Conservation (phyloP, 805 yeast species). For the Grigorovia yakushimaensis region DNA sequence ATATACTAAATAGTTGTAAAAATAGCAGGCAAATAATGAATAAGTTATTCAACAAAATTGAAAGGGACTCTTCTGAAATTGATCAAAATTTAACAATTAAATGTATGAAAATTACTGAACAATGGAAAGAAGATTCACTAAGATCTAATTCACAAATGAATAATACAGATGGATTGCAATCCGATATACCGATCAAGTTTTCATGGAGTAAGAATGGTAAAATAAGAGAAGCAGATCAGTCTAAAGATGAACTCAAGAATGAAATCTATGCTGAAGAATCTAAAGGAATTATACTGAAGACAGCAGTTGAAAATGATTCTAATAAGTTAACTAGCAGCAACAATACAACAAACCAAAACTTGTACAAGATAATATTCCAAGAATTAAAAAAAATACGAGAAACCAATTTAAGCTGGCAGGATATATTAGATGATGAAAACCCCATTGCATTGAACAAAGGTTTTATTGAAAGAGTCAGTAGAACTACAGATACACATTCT, state of each 20-base stretch:
- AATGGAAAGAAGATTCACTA: conserved; percentile 21
- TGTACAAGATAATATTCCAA: conserved; percentile 9
- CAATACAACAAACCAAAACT: conserved; percentile 9
- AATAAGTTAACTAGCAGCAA: neutral
- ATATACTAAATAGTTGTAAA: conserved; percentile 16
- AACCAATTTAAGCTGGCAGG: neutral
- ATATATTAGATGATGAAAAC: neutral
- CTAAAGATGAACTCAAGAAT: too few species aligned
- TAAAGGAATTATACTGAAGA: conserved; percentile 1
- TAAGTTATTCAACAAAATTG: conserved; percentile 7
- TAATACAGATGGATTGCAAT: conserved; percentile 10
- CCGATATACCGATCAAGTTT: conserved; percentile 22
- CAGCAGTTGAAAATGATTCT: neutral
- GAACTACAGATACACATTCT: too few species aligned
- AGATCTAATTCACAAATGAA: conserved; percentile 4
- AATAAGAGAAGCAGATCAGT: neutral
- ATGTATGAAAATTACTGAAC: conserved; percentile 7
- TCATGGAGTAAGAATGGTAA: conserved; percentile 20
- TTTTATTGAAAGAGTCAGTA: too few species aligned
- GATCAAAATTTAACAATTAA: conserved; percentile 2
- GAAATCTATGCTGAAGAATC: too few species aligned
- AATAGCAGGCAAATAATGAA: conserved; percentile 22
- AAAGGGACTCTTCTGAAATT: conserved; percentile 1
- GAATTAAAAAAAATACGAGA: neutral
- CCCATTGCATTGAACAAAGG: too few species aligned